phyloP scores from a whole-genome alignment of 768 basidiomycete species.

The Kwoniella mangroviensis region DNA sequence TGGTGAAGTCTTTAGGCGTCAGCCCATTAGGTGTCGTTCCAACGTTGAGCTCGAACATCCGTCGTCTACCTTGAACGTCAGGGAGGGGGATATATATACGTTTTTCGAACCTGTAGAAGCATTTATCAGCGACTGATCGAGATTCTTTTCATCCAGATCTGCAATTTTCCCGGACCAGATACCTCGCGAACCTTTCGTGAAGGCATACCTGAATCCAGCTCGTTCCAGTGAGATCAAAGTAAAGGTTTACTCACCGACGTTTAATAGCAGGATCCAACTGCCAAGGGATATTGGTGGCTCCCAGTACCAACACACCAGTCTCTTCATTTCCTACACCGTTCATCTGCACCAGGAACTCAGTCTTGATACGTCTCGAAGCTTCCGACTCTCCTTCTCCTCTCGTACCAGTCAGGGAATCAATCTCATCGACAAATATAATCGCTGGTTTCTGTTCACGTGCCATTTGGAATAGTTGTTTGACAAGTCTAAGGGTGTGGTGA shows the following conservation, averaged over 20 bases:
- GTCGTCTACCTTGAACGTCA: slow-evolving; percentile 83
- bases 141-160: too few species aligned
- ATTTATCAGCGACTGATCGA: too few species aligned
- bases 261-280: slow-evolving; percentile 97
- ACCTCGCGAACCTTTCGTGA: too few species aligned
- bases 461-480: slow-evolving; percentile 94
- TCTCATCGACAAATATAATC: slow-evolving; percentile 99
- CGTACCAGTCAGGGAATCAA: slow-evolving; percentile 92
- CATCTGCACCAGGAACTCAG: slow-evolving; percentile 68
- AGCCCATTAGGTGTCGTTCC: slow-evolving; percentile 90
- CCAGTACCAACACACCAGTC: slow-evolving; percentile 91
- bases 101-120: slow-evolving; percentile 77
- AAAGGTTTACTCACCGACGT: slow-evolving; percentile 67
- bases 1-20: slow-evolving; percentile 73
- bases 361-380: slow-evolving; percentile 67
- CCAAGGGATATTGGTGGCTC: slow-evolving; percentile 99
- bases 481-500: slow-evolving; percentile 66
- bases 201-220: too few species aligned
- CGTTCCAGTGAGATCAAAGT: too few species aligned
- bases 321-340: slow-evolving; percentile 98
- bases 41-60: slow-evolving; percentile 97
- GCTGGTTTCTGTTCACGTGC: slow-evolving; percentile 94
- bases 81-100: slow-evolving; percentile 98
- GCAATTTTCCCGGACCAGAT: not conserved
- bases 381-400: slow-evolving; percentile 97